Conservation (phyloP, 306 rosid genomes). For the Benincasa hispida region DNA sequence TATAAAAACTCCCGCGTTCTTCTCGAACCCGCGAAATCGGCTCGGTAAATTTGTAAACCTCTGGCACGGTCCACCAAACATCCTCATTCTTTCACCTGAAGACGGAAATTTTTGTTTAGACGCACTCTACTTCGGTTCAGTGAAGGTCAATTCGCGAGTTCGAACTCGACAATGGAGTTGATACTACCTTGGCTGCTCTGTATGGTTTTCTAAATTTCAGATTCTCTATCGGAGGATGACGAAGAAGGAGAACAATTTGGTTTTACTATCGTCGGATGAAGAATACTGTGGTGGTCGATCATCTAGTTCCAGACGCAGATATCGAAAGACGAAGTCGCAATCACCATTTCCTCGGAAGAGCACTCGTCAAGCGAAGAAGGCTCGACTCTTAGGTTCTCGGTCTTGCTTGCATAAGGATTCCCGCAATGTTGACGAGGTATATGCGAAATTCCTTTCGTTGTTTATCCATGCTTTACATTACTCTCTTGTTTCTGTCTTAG, state of each 20-base stretch:
- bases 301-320: conserved; percentile 17
- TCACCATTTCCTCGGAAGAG: conserved; percentile 24
- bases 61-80: background rate
- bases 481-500: background rate
- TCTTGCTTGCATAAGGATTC: conserved; percentile 20
- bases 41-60: background rate
- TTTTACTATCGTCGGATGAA: conserved; percentile 59
- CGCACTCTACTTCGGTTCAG: background rate
- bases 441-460: background rate
- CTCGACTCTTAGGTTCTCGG: conserved; percentile 39
- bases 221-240: conserved; percentile 21
- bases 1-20: background rate
- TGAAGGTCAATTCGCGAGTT: background rate
- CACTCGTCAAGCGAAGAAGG: conserved; percentile 44
- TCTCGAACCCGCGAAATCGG: background rate
- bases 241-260: conserved; percentile 50
- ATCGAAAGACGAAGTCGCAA: conserved; percentile 22
- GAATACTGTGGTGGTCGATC: conserved; percentile 30
- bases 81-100: background rate
- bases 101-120: background rate
- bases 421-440: conserved; percentile 43
- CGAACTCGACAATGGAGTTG: background rate
- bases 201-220: background rate
- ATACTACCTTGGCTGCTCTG: background rate
- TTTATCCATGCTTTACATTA: background rate